phyloP scores from a whole-genome alignment of 1,139 yeast species.

The Diutina mesorugosa region DNA sequence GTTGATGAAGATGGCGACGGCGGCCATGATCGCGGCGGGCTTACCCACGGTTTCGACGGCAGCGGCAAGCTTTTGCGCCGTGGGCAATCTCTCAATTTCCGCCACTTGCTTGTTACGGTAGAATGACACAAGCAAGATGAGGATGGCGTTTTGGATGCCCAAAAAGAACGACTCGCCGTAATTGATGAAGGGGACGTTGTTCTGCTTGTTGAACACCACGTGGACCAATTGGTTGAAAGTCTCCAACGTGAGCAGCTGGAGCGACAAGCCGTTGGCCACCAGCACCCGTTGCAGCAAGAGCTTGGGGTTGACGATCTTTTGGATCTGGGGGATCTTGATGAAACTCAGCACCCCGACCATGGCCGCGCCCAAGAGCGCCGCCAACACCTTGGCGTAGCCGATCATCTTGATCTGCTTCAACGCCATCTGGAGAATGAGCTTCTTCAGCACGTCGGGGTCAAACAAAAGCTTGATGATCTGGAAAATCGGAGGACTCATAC shows the following conservation, averaged over 20 bases:
- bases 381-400: conserved; percentile 23
- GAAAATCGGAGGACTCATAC: conserved; percentile 1
- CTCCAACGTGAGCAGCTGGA: conserved; percentile 25
- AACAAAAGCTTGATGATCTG: conserved; percentile 19
- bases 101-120: conserved; percentile 15
- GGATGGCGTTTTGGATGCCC: conserved; percentile 27
- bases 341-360: conserved; percentile 30
- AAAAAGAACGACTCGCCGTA: conserved; percentile 31
- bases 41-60: conserved; percentile 11
- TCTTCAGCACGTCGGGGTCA: conserved; percentile 28
- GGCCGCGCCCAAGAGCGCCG: conserved; percentile 21
- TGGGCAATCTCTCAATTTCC: conserved; percentile 6
- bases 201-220: conserved; percentile 26
- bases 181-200: conserved; percentile 22
- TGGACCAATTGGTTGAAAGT: conserved; percentile 27
- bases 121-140: conserved; percentile 24
- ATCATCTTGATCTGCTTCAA: conserved; percentile 23
- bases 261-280: conserved; percentile 28
- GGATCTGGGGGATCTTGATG: conserved; percentile 31
- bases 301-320: conserved; percentile 20
- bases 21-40: conserved; percentile 19
- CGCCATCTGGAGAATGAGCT: conserved; percentile 25
- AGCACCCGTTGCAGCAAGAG: conserved; percentile 14
- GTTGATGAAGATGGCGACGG: conserved; percentile 16
- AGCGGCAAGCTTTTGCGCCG: conserved; percentile 10